Evolutionary conservation across 805 yeast species (phyloP).

Genomic region (Starmerella sirachaensis): DNA sequence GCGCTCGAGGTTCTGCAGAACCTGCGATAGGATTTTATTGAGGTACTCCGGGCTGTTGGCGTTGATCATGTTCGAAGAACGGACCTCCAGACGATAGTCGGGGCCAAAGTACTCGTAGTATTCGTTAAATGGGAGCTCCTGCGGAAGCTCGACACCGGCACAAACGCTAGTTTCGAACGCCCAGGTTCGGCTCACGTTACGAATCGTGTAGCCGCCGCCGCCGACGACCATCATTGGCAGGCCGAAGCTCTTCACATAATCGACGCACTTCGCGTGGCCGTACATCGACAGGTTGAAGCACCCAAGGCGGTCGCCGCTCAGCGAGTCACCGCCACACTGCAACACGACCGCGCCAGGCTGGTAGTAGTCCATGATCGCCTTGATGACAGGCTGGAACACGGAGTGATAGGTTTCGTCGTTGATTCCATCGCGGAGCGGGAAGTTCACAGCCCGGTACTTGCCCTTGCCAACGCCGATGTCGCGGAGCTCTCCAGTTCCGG

Average conservation of each 20-base stretch:
- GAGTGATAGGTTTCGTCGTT: constrained; percentile 89
- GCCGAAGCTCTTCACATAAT: constrained; percentile 76
- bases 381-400: constrained; percentile 49
- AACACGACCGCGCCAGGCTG: constrained; percentile 90
- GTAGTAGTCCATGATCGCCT: constrained; percentile 79
- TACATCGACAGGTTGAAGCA: constrained; percentile 83
- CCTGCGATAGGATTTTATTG: constrained; percentile 68
- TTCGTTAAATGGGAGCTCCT: constrained; percentile 82
- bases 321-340: constrained; percentile 95
- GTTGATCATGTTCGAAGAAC: constrained; percentile 93
- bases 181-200: constrained; percentile 92
- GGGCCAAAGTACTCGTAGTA: constrained; percentile 97
- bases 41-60: constrained; percentile 89
- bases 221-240: constrained; percentile 85
- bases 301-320: constrained; percentile 87
- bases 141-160: constrained; percentile 41
- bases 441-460: constrained; percentile 74
- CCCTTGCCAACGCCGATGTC: constrained; percentile 87
- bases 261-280: constrained; percentile 94
- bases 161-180: constrained; percentile 81
- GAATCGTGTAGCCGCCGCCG: constrained; percentile 96
- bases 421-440: constrained; percentile 89
- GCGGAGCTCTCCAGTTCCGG: constrained; percentile 89
- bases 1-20: constrained; percentile 65
- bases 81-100: constrained; percentile 84